Evolutionary conservation across 2,329 filamentous ascomycete genomes (phyloP), one percentile per base, ranked within the genome.

Genomic region (Dendryphion nanum): DNA sequence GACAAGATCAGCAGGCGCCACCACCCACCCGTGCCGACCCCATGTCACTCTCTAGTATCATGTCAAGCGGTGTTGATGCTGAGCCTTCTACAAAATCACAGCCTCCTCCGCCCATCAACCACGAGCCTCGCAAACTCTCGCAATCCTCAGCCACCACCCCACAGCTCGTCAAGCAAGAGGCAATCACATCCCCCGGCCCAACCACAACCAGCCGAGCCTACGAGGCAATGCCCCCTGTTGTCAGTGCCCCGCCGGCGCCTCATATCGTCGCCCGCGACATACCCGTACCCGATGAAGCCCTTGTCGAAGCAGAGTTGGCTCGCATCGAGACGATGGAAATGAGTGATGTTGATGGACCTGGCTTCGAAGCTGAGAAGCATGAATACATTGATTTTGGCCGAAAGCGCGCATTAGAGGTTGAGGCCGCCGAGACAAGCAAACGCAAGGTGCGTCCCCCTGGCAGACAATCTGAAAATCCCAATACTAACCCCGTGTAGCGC

Each of bases 1-100:
- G 35, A 28, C 30, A 37, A n/a, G n/a, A 37, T 31, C 28, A 30
- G 41, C 40, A 59, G 59, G 46, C 51, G 23, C 63, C 89, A 80
- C 87, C 84, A 36, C 79, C 85, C 79, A 85, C 85, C 34, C 78
- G 84, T 2, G 83, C 85, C 41, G 86, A 95, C 62, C 86, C 90
- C 37, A 96, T 96, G 90, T 93, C 90, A 4, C 93, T 97, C 59
- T 93, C 89, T 50, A 96, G 90, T 62, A 94, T 97, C 42, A 82
- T 97, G 30, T 91, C 89, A 13, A 91, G 89, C 4, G 89, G 81
- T 50, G 77, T 86, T 38, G 83, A 89, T 39, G 82, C 85, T 37
- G 75, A 79, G 13, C 66, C 64, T 34, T 58, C 47, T 26, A 71
- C 75, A 6, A 76, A 71, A 49, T 61, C 69, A 10, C 72, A 70